Percentiles rank a stretch among this genome's conserved stretches.
phyloP scores from a whole-genome alignment of 1,284 basidiomycete genomes.

The Ganoderma lingzhi region DNA sequence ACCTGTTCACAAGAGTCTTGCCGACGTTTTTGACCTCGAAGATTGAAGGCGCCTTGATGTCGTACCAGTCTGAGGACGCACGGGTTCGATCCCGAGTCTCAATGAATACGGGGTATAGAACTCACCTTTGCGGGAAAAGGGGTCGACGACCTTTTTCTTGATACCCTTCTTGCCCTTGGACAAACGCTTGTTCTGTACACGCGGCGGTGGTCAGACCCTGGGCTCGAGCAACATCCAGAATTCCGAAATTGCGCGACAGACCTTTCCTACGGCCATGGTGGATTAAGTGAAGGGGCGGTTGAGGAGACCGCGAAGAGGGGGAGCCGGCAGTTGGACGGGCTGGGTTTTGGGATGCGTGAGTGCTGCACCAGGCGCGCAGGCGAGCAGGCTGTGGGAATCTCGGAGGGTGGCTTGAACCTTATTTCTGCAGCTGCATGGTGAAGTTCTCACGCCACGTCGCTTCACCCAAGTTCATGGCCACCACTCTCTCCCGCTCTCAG shows the following conservation, averaged over 20 bases:
- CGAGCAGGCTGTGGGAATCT: conserved; percentile 34
- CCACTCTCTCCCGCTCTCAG: conserved; percentile 58
- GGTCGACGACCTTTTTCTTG: conserved; percentile 99
- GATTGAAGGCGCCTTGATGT: conserved; percentile 98
- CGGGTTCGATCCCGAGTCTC: neutral
- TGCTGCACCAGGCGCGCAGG: conserved; percentile 39
- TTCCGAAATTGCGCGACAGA: conserved; percentile 41
- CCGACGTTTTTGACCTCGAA: conserved; percentile 98
- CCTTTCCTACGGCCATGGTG: conserved; percentile 94
- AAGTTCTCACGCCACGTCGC: conserved; percentile 55
- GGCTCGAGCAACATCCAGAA: neutral
- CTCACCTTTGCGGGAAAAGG: conserved; percentile 97
- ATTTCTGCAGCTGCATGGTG: conserved; percentile 36
- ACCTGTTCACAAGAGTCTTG: conserved; percentile 99
- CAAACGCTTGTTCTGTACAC: conserved; percentile 92
- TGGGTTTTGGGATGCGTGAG: conserved; percentile 51
- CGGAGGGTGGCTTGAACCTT: conserved; percentile 54
- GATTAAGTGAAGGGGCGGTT: conserved; percentile 50
- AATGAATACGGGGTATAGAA: conserved; percentile 11
- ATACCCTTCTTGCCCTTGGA: conserved; percentile 99
- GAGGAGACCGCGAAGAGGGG: conserved; percentile 52
- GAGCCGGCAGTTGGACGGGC: conserved; percentile 60
- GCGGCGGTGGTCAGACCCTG: conserved; percentile 19
- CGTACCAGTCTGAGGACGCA: conserved; percentile 88
- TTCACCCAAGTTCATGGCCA: conserved; percentile 23